These are phyloP conservation scores for Calocybe cyanea DNA, from an alignment of 768 basidiomycete genomes.

Conservation along the genomic window DNA sequence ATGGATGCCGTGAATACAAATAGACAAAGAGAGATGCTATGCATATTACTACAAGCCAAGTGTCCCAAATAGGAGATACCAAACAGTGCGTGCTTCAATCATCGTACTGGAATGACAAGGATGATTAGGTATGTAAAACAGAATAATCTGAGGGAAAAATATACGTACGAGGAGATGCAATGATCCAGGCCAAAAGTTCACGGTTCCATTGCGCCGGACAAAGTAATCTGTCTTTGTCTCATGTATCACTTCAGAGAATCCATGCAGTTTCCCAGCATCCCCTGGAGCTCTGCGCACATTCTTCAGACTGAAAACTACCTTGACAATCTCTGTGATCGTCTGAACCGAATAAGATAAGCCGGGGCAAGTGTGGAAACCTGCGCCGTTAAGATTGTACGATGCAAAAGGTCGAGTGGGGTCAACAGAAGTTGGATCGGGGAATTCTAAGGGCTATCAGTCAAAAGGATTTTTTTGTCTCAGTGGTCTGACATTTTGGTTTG, in stretches of 20 bases:
- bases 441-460: conserved; percentile 32
- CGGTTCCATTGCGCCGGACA: conserved; percentile 28
- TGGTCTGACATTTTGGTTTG: too few relatives aligned
- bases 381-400: conserved; percentile 27
- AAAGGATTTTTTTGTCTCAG: not conserved
- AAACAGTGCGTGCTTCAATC: too few relatives aligned
- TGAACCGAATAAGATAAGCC: conserved; percentile 33
- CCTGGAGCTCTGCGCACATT: conserved; percentile 46
- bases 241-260: conserved; percentile 25
- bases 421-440: conserved; percentile 36
- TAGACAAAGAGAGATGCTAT: too few relatives aligned
- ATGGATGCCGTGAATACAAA: too few relatives aligned
- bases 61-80: not conserved
- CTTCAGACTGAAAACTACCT: conserved; percentile 40
- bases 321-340: conserved; percentile 40
- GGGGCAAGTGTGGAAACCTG: conserved; percentile 39
- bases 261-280: conserved; percentile 33
- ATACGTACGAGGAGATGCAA: conserved; percentile 30
- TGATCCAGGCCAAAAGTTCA: conserved; percentile 34
- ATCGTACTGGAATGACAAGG: too few relatives aligned
- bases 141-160: too few relatives aligned
- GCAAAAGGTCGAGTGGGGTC: conserved; percentile 34
- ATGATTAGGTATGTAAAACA: too few relatives aligned
- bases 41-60: too few relatives aligned
- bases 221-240: conserved; percentile 34